A percentile compares a stretch with the other conserved stretches of the same genome.
Evolutionary conservation across 306 rosid species (phyloP).

Genomic region (Hylodesmum podocarpum): DNA sequence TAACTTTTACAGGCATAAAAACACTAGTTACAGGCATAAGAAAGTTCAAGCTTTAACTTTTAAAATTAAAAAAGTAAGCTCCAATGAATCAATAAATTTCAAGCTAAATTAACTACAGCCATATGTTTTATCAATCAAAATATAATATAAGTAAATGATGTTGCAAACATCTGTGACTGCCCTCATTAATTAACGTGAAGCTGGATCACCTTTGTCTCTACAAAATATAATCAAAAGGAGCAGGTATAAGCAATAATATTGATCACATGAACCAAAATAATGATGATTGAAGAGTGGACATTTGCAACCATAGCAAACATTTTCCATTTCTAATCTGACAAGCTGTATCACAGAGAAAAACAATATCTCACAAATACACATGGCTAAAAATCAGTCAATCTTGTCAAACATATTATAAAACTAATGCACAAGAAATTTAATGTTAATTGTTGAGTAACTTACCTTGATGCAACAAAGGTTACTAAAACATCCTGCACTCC

Average conservation of each 20-base stretch:
- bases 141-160: background rate
- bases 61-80: background rate
- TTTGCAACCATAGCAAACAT: background rate
- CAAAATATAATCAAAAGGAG: background rate
- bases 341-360: background rate
- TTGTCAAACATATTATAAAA: background rate
- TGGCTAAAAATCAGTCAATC: constrained; percentile 2
- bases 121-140: background rate
- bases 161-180: background rate
- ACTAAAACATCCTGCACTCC: constrained; percentile 53
- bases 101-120: background rate
- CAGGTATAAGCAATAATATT: background rate
- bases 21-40: background rate
- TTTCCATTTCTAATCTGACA: background rate
- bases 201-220: background rate
- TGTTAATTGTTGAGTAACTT: constrained; percentile 26
- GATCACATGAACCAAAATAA: background rate
- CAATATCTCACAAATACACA: background rate
- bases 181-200: background rate
- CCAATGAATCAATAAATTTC: background rate
- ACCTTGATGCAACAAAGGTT: constrained; percentile 73
- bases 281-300: background rate
- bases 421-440: constrained; percentile 4
- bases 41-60: background rate
- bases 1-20: no score